phyloP scores from a whole-genome alignment of 306 rosid species.

The Prunus salicina region DNA sequence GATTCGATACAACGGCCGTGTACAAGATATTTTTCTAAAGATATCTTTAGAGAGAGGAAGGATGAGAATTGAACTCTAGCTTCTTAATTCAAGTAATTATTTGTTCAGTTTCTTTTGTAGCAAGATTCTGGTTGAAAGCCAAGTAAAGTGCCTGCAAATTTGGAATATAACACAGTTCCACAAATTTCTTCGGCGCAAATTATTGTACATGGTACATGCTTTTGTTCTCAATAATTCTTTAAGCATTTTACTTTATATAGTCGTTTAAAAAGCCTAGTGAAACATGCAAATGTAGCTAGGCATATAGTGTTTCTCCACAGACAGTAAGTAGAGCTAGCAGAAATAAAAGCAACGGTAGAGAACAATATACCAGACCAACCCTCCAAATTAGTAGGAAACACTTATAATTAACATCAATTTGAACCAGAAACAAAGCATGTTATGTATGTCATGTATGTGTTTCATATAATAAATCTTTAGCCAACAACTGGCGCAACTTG shows the following conservation, averaged over 20 bases:
- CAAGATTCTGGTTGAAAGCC: conserved; percentile 3
- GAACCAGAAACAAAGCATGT: conserved; percentile 16
- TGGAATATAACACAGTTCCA: conserved; percentile 31
- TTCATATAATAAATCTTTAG: too few relatives aligned
- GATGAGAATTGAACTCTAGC: background rate
- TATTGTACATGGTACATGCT: background rate
- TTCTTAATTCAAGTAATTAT: background rate
- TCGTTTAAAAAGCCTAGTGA: background rate
- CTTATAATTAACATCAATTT: background rate
- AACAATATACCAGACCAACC: conserved; percentile 4
- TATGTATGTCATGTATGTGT: background rate
- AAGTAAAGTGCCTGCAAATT: conserved; percentile 26
- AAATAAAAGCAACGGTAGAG: background rate
- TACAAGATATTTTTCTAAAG: background rate
- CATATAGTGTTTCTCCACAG: background rate
- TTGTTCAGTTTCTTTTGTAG: too few relatives aligned
- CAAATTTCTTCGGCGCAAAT: conserved; percentile 32
- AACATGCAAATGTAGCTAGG: conserved; percentile 9
- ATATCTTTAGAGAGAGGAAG: background rate
- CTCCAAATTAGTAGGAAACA: conserved; percentile 17
- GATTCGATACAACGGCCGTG: background rate
- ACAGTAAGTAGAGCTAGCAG: conserved; percentile 6
- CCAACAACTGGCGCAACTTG: background rate
- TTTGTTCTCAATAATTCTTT: background rate
- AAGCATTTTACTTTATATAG: background rate